phyloP scores from a whole-genome alignment of 225 moss, liverwort and hornwort genomes.

The Sphagnum tenellum region DNA sequence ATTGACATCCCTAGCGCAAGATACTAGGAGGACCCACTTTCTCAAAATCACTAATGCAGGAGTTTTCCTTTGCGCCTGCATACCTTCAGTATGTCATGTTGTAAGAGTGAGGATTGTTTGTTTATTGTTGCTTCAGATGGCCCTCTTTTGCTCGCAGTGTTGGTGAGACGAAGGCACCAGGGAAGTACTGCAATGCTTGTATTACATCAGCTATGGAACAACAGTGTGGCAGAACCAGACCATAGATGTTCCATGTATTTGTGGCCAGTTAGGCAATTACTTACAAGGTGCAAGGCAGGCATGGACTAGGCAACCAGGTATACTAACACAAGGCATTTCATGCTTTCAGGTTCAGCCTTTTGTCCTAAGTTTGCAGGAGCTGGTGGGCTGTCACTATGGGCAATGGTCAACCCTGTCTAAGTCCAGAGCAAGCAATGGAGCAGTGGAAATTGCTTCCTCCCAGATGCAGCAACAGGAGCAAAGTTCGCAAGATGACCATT shows the following conservation, averaged over 20 bases:
- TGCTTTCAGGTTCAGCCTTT: background rate
- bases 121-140: too few relatives aligned
- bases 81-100: too few relatives aligned
- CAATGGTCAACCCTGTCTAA: constrained; percentile 2
- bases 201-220: background rate
- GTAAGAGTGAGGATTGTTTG: too few relatives aligned
- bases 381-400: constrained; percentile 1
- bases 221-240: background rate
- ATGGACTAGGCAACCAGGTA: background rate
- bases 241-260: background rate
- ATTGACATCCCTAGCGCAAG: too few relatives aligned
- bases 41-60: too few relatives aligned
- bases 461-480: background rate
- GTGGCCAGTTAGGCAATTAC: background rate
- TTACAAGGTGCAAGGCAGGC: constrained; percentile 1
- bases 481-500: too few relatives aligned
- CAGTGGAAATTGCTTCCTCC: background rate
- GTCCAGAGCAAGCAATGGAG: background rate
- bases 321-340: background rate
- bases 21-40: too few relatives aligned
- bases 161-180: background rate
- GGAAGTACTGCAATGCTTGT: background rate
- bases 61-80: too few relatives aligned
- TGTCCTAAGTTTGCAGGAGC: background rate
- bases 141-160: background rate